A percentile compares a stretch with the other conserved stretches of the same genome.
phyloP scores from a whole-genome alignment of 2,329 filamentous ascomycete species.

The Cladophialophora carrionii region DNA sequence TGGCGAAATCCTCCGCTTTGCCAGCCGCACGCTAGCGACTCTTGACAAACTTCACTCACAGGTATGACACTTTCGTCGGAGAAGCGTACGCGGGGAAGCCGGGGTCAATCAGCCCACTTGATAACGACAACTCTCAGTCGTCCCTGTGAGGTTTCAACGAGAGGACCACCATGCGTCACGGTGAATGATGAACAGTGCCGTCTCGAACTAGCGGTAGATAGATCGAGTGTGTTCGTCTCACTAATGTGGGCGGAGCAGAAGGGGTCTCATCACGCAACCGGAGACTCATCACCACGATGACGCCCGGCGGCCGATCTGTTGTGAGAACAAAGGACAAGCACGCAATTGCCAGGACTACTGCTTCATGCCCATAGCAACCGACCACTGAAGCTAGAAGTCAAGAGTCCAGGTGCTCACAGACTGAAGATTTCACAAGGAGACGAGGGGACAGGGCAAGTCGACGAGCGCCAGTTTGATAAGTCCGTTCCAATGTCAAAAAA shows the following conservation, averaged over 20 bases:
- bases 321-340: not conserved
- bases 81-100: not conserved
- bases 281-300: not conserved
- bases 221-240: not conserved
- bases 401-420: conserved; percentile 7
- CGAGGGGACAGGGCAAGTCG: conserved; percentile 7
- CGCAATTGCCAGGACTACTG: conserved; percentile 3
- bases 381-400: not conserved
- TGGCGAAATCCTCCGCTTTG: conserved; percentile 1
- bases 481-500: not conserved
- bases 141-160: not conserved
- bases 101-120: not conserved
- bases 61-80: conserved; percentile 5
- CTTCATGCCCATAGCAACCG: not conserved
- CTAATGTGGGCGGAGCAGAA: not conserved
- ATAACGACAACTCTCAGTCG: not conserved
- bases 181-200: not conserved
- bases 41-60: conserved; percentile 1
- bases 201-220: conserved; percentile 4
- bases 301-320: too few relatives aligned
- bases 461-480: not conserved
- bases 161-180: not conserved
- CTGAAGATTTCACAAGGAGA: not conserved
- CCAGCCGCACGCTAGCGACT: not conserved
- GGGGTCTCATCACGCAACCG: not conserved